These are phyloP conservation scores for Achaetomiella virescens DNA, from an alignment of 495 filamentous ascomycete genomes.

Conservation along the genomic window DNA sequence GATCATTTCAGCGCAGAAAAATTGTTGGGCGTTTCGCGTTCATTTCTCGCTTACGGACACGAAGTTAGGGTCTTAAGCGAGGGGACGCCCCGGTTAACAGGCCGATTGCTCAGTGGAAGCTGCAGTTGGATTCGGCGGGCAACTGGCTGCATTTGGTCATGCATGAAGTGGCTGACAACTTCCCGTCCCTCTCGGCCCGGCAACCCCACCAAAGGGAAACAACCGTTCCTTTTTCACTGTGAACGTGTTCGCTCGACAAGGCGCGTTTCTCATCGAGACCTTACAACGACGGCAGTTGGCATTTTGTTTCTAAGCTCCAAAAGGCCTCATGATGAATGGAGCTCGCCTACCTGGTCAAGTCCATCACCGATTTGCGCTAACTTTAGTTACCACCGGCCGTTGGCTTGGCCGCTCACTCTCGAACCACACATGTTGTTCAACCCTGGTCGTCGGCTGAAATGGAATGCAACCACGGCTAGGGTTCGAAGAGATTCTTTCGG, in stretches of 20 bases:
- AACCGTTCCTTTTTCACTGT: neutral
- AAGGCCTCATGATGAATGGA: neutral
- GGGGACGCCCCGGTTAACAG: neutral
- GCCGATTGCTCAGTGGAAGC: neutral
- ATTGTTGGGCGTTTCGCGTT: neutral
- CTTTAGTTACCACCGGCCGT: too few relatives aligned
- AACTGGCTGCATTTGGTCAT: neutral
- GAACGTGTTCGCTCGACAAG: too few relatives aligned
- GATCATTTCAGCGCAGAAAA: neutral
- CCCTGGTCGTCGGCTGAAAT: too few relatives aligned
- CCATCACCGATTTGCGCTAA: too few relatives aligned
- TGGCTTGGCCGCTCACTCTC: too few relatives aligned
- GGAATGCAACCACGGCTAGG: too few relatives aligned
- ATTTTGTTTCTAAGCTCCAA: neutral
- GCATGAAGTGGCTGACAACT: neutral
- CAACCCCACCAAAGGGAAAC: neutral
- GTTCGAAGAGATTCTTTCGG: too few relatives aligned
- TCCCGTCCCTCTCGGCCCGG: neutral
- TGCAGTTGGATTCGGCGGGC: neutral
- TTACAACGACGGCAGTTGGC: neutral
- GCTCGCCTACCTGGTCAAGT: too few relatives aligned
- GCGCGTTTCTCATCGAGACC: too few relatives aligned
- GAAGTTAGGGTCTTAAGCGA: neutral
- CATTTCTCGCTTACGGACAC: constrained; percentile 2
- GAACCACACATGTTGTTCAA: too few relatives aligned